These are phyloP conservation scores for Paraphaeosphaeria minitans DNA, from an alignment of 2,329 filamentous ascomycete species.

Conservation along the genomic window DNA sequence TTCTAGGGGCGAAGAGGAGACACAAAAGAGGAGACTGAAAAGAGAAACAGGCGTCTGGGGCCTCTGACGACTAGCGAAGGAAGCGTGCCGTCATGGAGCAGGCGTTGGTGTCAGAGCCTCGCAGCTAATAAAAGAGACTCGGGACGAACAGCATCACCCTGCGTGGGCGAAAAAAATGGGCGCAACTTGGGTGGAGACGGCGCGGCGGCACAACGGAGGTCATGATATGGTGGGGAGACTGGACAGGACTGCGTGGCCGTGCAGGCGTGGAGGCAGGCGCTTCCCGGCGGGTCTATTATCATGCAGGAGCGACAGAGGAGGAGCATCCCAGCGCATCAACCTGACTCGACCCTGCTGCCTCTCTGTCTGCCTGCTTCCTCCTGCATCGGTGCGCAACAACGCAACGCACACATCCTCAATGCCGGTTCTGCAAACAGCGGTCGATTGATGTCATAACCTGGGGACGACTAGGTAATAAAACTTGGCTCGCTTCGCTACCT, in stretches of 20 bases:
- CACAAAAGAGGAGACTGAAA: conserved; percentile 14
- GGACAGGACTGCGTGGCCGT: conserved; percentile 5
- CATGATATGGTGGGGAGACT: conserved; percentile 20
- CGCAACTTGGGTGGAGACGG: conserved; percentile 13
- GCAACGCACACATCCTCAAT: neutral
- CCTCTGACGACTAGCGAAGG: conserved; percentile 1
- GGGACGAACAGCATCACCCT: conserved; percentile 20
- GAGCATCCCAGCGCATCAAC: conserved; percentile 3
- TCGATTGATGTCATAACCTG: neutral
- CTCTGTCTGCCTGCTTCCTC: too few species aligned
- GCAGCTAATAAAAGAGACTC: neutral
- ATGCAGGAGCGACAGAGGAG: neutral
- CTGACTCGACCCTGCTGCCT: neutral
- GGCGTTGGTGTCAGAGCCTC: conserved; percentile 11
- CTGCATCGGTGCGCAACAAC: neutral
- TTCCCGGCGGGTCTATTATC: conserved; percentile 1
- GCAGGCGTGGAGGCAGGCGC: conserved; percentile 9
- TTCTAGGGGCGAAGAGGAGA: conserved; percentile 1
- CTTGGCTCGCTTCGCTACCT: conserved; percentile 1
- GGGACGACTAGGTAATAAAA: neutral
- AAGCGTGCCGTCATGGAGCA: conserved; percentile 13
- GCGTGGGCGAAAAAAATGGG: conserved; percentile 14
- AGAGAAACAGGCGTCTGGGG: conserved; percentile 9
- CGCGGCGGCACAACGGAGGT: conserved; percentile 17
- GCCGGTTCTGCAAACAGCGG: neutral